A percentile compares a stretch with the other conserved stretches of the same genome.
phyloP scores from a whole-genome alignment of 352 stramenopile species.

The Phytophthora ramorum region DNA sequence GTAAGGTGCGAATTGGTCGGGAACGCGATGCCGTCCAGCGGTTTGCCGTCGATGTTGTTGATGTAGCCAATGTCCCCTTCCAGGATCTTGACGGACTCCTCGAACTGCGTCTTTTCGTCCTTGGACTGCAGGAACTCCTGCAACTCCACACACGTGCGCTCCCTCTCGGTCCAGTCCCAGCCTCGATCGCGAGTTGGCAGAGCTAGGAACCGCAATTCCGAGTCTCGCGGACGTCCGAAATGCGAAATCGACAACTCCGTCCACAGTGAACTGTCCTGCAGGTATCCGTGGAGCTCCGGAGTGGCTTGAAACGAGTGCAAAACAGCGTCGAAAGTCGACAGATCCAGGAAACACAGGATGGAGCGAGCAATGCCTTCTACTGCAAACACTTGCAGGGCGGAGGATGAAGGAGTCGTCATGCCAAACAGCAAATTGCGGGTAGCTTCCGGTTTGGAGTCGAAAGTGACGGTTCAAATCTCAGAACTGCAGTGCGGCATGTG shows the following conservation, averaged over 20 bases:
- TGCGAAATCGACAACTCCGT: constrained; percentile 37
- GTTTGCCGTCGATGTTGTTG: constrained; percentile 34
- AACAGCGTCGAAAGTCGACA: constrained; percentile 27
- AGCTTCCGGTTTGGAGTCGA: not conserved
- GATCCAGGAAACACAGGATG: constrained; percentile 34
- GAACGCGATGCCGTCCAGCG: constrained; percentile 57
- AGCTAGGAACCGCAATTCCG: constrained; percentile 30
- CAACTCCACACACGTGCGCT: constrained; percentile 39
- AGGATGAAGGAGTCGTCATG: not conserved
- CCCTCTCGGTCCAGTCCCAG: constrained; percentile 35
- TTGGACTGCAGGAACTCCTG: constrained; percentile 44
- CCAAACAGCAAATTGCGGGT: not conserved
- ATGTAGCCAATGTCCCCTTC: constrained; percentile 47
- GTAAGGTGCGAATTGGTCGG: constrained; percentile 48
- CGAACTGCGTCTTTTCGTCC: constrained; percentile 40
- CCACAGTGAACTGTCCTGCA: constrained; percentile 49
- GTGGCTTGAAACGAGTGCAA: constrained; percentile 17
- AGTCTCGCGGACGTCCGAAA: constrained; percentile 28
- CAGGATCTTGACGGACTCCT: constrained; percentile 33
- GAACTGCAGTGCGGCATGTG: not conserved
- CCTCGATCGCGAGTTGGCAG: constrained; percentile 24
- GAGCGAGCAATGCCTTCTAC: constrained; percentile 35
- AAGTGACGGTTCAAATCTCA: not conserved
- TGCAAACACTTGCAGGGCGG: constrained; percentile 30
- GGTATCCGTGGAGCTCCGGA: constrained; percentile 24